These are phyloP conservation scores for Curvularia eragrostidis DNA, from an alignment of 2,329 filamentous ascomycete genomes.

Conservation along the genomic window DNA sequence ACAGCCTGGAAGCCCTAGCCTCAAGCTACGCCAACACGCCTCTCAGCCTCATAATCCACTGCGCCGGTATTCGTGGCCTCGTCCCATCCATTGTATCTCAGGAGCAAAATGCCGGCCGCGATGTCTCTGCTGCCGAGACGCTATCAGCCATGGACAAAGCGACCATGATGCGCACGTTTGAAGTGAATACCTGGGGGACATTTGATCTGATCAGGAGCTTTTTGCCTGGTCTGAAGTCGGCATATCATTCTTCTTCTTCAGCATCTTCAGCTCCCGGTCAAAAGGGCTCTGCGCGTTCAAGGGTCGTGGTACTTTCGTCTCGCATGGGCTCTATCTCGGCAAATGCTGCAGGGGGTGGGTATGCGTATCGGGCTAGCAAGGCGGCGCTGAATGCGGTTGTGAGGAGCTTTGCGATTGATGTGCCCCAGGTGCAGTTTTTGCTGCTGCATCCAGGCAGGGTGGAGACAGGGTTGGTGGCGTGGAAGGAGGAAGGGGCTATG, in stretches of 20 bases:
- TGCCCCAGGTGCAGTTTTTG: constrained; percentile 52
- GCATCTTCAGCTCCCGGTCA: background rate
- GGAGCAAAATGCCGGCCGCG: background rate
- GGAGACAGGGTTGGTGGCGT: constrained; percentile 53
- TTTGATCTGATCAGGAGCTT: constrained; percentile 51
- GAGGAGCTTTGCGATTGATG: constrained; percentile 54
- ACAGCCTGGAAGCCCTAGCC: constrained; percentile 17
- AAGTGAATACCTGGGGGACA: constrained; percentile 53
- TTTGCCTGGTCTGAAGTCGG: constrained; percentile 45
- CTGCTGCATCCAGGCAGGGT: constrained; percentile 56
- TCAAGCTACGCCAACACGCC: constrained; percentile 23
- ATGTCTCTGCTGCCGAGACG: constrained; percentile 53
- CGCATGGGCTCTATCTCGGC: constrained; percentile 54
- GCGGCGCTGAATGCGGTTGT: constrained; percentile 57
- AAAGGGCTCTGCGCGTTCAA: constrained; percentile 15
- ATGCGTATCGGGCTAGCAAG: constrained; percentile 58
- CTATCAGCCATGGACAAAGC: constrained; percentile 48
- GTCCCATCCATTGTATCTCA: constrained; percentile 39
- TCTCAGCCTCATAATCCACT: constrained; percentile 54
- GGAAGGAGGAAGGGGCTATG: constrained; percentile 56
- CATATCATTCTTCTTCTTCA: background rate
- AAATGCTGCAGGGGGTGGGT: constrained; percentile 52
- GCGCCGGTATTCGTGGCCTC: constrained; percentile 55
- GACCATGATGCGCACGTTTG: constrained; percentile 50
- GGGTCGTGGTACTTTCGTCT: constrained; percentile 53